These are phyloP conservation scores for Rickenella mellea DNA, from an alignment of 768 basidiomycete species.

Conservation along the genomic window DNA sequence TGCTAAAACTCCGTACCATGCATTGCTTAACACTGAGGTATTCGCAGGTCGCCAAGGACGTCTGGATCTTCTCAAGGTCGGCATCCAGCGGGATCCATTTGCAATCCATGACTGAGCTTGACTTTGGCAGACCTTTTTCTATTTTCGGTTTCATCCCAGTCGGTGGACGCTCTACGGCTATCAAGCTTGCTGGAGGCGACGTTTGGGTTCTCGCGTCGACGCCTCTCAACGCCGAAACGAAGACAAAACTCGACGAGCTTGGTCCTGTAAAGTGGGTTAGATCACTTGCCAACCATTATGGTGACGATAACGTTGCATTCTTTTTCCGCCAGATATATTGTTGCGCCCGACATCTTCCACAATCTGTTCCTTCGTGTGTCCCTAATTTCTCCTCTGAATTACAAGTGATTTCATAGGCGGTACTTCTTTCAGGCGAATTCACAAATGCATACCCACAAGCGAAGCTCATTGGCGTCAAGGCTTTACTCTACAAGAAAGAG, in stretches of 20 bases:
- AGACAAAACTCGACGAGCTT: conserved; percentile 46
- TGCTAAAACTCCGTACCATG: conserved; percentile 7
- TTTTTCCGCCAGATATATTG: conserved; percentile 51
- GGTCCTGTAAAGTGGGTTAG: conserved; percentile 56
- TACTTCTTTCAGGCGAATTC: conserved; percentile 36
- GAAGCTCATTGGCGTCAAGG: conserved; percentile 61
- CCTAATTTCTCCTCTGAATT: background rate
- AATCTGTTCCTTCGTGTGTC: conserved; percentile 45
- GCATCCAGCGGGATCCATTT: conserved; percentile 7
- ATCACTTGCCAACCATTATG: conserved; percentile 1
- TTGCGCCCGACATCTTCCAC: conserved; percentile 50
- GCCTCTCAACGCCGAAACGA: conserved; percentile 57
- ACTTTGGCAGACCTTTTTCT: conserved; percentile 45
- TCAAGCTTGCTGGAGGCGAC: conserved; percentile 55
- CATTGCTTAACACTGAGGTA: background rate
- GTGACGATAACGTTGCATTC: too few species aligned
- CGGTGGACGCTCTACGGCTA: conserved; percentile 78
- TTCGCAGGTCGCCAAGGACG: conserved; percentile 35
- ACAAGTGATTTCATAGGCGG: background rate
- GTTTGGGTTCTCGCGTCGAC: conserved; percentile 83
- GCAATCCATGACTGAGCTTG: background rate
- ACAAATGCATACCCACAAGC: conserved; percentile 64
- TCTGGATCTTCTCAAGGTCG: conserved; percentile 62
- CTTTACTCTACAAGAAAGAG: conserved; percentile 38
- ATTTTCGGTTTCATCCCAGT: conserved; percentile 61